Conservation (phyloP, 306 rosid genomes). For the Trichosanthes cucumerina region DNA sequence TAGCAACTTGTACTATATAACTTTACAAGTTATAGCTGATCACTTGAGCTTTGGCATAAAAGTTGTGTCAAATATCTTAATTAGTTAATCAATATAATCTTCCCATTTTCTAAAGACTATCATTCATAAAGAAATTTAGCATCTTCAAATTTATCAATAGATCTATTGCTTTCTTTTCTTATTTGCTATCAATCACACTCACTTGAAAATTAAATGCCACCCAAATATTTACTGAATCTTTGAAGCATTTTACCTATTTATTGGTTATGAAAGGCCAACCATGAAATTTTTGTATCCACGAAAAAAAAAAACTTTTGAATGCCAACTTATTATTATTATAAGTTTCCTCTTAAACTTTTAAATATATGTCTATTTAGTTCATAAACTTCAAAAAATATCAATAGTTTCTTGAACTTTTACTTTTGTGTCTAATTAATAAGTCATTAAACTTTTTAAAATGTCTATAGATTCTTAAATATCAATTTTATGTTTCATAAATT, state of each 20-base stretch:
- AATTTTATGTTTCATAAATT: too few relatives aligned
- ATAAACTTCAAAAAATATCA: too few relatives aligned
- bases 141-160: not conserved
- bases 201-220: not conserved
- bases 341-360: too few relatives aligned
- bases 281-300: not conserved
- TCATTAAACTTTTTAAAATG: too few relatives aligned
- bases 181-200: not conserved
- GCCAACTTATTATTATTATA: too few relatives aligned
- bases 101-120: too few relatives aligned
- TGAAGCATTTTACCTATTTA: not conserved
- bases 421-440: too few relatives aligned
- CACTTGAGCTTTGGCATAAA: not conserved
- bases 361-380: too few relatives aligned
- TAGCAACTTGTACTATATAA: not conserved
- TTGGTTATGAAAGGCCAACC: not conserved
- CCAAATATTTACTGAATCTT: not conserved
- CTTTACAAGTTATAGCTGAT: too few relatives aligned
- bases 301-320: too few relatives aligned
- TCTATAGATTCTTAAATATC: too few relatives aligned
- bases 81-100: not conserved
- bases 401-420: too few relatives aligned
- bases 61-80: not conserved
- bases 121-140: not conserved
- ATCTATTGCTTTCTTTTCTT: not conserved